Conservation (phyloP, 2,329 filamentous ascomycete genomes). For the Neopestalotiopsis rosae region DNA sequence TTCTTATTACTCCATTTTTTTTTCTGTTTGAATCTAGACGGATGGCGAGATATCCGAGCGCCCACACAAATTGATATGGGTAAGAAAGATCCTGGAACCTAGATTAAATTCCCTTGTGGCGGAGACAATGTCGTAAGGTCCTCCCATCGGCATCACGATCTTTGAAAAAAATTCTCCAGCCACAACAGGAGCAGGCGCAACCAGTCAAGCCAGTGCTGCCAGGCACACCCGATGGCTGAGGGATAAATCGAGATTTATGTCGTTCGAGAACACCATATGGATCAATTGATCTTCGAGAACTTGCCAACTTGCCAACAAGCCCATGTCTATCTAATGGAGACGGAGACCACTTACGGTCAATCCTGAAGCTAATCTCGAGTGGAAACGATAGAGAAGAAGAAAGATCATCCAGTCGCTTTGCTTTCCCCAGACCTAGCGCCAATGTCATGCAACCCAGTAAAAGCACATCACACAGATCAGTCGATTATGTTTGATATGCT, state of each 20-base stretch:
- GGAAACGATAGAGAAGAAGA: neutral
- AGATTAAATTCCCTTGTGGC: neutral
- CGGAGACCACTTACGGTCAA: no score
- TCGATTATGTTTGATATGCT: neutral
- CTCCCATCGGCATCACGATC: neutral
- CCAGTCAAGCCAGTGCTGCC: no score
- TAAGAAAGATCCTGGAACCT: neutral
- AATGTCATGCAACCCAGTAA: no score
- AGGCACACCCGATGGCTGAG: neutral
- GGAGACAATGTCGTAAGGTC: conserved; percentile 1
- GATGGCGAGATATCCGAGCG: neutral
- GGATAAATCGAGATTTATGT: neutral
- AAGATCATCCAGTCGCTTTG: neutral
- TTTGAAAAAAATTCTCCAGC: neutral
- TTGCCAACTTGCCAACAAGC: neutral
- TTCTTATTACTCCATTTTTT: neutral
- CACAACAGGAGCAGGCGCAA: neutral
- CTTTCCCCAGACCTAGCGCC: conserved; percentile 6
- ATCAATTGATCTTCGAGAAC: neutral
- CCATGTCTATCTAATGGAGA: neutral
- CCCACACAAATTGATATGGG: neutral
- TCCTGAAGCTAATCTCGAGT: no score
- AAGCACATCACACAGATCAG: neutral
- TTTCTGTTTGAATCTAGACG: neutral
- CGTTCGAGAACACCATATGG: neutral